Evolutionary conservation across 1,284 basidiomycete genomes (phyloP), one percentile per base, ranked within the genome.

Genomic region (Ceratobasidium sp.): DNA sequence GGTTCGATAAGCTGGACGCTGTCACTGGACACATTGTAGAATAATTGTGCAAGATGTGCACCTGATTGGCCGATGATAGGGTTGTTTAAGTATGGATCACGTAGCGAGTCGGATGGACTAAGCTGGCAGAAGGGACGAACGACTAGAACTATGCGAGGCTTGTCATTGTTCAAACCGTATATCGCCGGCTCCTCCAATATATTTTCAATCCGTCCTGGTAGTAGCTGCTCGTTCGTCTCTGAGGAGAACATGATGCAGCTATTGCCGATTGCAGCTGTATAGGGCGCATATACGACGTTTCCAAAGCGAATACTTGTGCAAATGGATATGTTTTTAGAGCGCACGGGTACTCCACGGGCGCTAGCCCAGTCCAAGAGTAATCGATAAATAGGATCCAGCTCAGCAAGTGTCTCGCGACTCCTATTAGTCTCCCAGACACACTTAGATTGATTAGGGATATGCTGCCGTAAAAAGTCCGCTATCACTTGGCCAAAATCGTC

Each of bases 51-150:
- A 10, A 64, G 20, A 18, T n/a, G 39, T 39, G 61, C 61, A n/a
- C 61, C 61, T 9, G 39, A 12, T 39, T 9, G 61, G 13, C 61
- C 61, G 33, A 64, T 64, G 18, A 64, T 64, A 18, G 61, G 61
- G 61, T 64, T 39, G 18, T 64, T 64, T 20, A 33, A 42, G 61
- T 64, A 64, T n/a, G 61, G 61, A 20, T 64, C 61, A 3, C 42
- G 33, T 39, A 64, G 42, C 9, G 33, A 64, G 18, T 64, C 61
- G 10, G 9, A 20, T 42, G 28, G 33, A n/a, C 3, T 40, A 42
- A 64, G 61, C 15, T 39, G 39, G 9, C 20, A n/a, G 26, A 64
- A 64, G 3, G 61, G 33, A 20, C 61, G 61, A 64, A 64, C 61
- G 42, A 42, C 20, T 2, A 64, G n/a, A 33, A 64, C 39, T 6